Evolutionary conservation across 805 yeast genomes (phyloP), one percentile per base, ranked within the genome.

Genomic region (Sugiyamaella marilandica): DNA sequence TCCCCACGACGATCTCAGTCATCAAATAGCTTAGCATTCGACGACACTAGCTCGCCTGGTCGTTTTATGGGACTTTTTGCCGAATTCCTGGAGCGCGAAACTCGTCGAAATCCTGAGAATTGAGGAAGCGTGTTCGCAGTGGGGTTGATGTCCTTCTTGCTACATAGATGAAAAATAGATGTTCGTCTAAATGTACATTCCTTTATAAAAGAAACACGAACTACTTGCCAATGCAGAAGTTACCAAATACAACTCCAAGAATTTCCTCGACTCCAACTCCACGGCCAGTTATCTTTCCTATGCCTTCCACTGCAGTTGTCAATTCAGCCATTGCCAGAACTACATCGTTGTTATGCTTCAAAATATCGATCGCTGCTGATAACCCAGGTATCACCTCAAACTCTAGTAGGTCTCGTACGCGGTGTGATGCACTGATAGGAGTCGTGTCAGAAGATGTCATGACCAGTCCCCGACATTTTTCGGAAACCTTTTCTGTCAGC

Each of bases 161-260:
- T 13, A 14, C n/a, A 34, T 34, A 34, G 37, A 9, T 39, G 13
- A 39, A 26, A 21, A 26, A 21, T 9, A 39, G 21, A 18, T 14
- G 10, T 8, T 5, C 24, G 2, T 39, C 24, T 39, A 39, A 18
- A 14, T 21, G 21, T 36, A 36, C 21, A 26, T 26, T 39, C 41
- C 19, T n/a, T 36, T 24, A 5, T 10, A 14, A 10, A 19, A 36
- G 10, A 16, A 4, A 39, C n/a, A 41, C n/a, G 26, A 33, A 9
- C 59, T 71, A 92, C 67, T 92, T 92, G 0, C 99, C 99, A 19
- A 94, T 89, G 68, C 99, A 94, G 66, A 94, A 94, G 56, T 82
- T 85, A 1, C 96, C 83, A 64, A 94, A 94, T 0, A 94, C 94
- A 1, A 87, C 92, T 0, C 94, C 97, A 4, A 94, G 72, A 0